Conservation (phyloP, 495 filamentous ascomycete species). For the Trichocladium uniseriatum region DNA sequence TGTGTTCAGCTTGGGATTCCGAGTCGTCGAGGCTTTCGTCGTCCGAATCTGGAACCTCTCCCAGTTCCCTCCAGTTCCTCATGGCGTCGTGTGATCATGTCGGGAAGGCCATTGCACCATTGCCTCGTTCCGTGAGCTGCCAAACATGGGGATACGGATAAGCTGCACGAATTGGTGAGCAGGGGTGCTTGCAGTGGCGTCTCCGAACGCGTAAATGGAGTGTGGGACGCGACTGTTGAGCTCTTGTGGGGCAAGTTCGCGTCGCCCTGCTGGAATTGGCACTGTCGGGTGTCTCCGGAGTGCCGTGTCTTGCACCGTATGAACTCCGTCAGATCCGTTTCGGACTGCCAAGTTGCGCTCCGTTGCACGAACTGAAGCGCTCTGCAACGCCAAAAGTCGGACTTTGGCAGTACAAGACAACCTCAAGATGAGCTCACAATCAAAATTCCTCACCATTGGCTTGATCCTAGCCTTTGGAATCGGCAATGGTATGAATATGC, state of each 20-base stretch:
- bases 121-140: neutral
- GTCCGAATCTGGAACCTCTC: conserved; percentile 50
- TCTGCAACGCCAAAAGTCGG: neutral
- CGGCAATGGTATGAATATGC: conserved; percentile 18
- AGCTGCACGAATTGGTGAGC: neutral
- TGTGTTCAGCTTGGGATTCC: conserved; percentile 19
- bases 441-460: conserved; percentile 17
- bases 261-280: neutral
- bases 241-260: conserved; percentile 15
- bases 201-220: conserved; percentile 13
- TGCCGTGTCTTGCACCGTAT: conserved; percentile 1
- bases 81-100: conserved; percentile 30
- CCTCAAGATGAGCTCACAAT: conserved; percentile 17
- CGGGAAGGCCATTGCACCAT: conserved; percentile 14
- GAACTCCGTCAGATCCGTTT: conserved; percentile 1
- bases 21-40: conserved; percentile 40
- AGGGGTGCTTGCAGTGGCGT: neutral
- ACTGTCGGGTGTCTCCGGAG: conserved; percentile 1
- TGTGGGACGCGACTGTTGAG: conserved; percentile 19
- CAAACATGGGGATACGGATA: neutral
- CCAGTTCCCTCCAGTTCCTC: conserved; percentile 49
- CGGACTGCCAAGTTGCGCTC: neutral
- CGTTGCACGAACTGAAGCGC: too few species aligned
- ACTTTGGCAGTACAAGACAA: neutral
- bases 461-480: conserved; percentile 18